A percentile compares a stretch with the other conserved stretches of the same genome.
Conservation (phyloP, 2,329 filamentous ascomycete species). For the Arthrinium phaeospermum region DNA sequence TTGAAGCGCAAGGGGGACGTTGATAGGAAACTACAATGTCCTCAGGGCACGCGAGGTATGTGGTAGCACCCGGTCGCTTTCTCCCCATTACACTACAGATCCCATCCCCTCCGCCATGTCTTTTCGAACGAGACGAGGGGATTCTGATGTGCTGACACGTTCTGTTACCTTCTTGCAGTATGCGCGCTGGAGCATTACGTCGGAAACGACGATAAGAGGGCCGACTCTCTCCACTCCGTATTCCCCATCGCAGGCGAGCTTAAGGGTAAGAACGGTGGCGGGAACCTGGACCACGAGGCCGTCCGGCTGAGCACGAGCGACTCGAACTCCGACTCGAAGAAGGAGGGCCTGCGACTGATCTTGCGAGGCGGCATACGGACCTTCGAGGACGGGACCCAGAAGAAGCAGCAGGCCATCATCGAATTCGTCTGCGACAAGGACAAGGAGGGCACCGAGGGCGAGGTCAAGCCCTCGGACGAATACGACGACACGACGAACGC, state of each 20-base stretch:
- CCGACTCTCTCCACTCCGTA: slow-evolving; percentile 56
- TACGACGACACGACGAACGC: slow-evolving; percentile 44
- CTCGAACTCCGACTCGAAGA: slow-evolving; percentile 67
- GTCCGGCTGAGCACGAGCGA: slow-evolving; percentile 69
- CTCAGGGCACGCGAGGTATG: slow-evolving; percentile 70
- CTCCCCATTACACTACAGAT: too few relatives aligned
- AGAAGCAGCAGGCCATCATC: slow-evolving; percentile 76
- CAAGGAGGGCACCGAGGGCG: slow-evolving; percentile 75
- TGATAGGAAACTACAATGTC: slow-evolving; percentile 66
- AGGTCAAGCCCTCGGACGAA: slow-evolving; percentile 63
- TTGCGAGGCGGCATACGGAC: slow-evolving; percentile 65
- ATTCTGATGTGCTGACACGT: background rate
- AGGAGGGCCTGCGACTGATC: slow-evolving; percentile 74
- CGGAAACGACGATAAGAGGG: slow-evolving; percentile 2
- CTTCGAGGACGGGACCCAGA: slow-evolving; percentile 59
- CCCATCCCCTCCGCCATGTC: too few relatives aligned
- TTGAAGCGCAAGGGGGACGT: slow-evolving; percentile 66
- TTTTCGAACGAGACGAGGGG: background rate
- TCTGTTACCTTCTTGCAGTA: slow-evolving; percentile 52
- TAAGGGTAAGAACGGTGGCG: slow-evolving; percentile 58
- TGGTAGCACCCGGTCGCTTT: background rate
- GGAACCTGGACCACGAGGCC: slow-evolving; percentile 67
- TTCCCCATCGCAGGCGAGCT: slow-evolving; percentile 80
- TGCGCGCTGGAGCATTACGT: slow-evolving; percentile 70
- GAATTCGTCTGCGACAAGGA: slow-evolving; percentile 83